These are phyloP conservation scores for Butyriboletus loyo DNA, from an alignment of 768 basidiomycete species.

Conservation along the genomic window DNA sequence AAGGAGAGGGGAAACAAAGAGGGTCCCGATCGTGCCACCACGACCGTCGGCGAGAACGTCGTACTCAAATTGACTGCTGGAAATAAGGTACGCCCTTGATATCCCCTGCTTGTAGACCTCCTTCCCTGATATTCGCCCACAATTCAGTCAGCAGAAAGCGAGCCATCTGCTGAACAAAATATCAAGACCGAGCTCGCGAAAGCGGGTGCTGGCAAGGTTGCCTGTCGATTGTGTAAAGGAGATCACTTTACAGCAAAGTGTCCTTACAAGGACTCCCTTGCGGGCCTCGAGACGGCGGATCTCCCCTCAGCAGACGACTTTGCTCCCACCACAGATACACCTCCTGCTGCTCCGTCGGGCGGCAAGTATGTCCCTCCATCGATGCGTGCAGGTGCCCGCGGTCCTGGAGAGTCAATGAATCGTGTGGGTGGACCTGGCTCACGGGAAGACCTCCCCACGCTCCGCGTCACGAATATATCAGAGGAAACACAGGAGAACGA, in stretches of 20 bases:
- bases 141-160: conserved; percentile 58
- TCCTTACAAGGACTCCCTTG: conserved; percentile 94
- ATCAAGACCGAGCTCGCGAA: conserved; percentile 65
- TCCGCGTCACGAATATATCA: conserved; percentile 95
- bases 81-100: conserved; percentile 49
- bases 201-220: conserved; percentile 82
- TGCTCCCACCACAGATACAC: conserved; percentile 34
- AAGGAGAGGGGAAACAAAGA: conserved; percentile 81
- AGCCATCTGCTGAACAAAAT: conserved; percentile 60
- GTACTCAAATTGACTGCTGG: conserved; percentile 59
- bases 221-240: conserved; percentile 93
- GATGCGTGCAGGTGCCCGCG: conserved; percentile 70
- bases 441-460: conserved; percentile 91
- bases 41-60: conserved; percentile 81
- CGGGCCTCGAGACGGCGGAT: conserved; percentile 61
- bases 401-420: conserved; percentile 73
- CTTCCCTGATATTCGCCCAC: neutral
- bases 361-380: conserved; percentile 96
- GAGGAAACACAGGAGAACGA: conserved; percentile 95
- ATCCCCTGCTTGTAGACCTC: neutral
- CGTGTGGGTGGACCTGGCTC: conserved; percentile 42
- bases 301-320: conserved; percentile 36
- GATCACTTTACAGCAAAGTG: conserved; percentile 98
- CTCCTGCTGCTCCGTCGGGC: conserved; percentile 38
- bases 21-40: conserved; percentile 91